Conservation (phyloP, 805 yeast species). For the Candida hungchunana region DNA sequence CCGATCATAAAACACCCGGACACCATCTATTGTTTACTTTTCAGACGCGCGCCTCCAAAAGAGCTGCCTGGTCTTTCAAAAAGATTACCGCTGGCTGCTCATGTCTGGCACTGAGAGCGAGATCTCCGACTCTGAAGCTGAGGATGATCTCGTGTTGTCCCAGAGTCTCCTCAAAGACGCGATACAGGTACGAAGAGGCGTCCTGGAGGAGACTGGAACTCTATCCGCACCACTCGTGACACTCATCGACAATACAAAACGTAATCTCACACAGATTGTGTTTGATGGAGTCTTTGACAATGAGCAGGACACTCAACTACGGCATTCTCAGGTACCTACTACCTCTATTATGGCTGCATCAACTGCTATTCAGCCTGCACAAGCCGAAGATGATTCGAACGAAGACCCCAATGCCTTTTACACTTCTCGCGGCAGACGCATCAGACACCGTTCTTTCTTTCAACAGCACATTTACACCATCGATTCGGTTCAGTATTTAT, state of each 20-base stretch:
- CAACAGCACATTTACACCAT: conserved; percentile 27
- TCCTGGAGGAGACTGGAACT: too few species aligned
- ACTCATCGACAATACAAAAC: too few species aligned
- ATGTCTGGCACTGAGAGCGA: neutral
- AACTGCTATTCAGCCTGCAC: too few species aligned
- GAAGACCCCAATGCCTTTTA: conserved; percentile 1
- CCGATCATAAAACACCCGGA: conserved; percentile 6
- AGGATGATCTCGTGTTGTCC: conserved; percentile 9
- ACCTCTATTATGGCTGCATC: too few species aligned
- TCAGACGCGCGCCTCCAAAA: conserved; percentile 1
- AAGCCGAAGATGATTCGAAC: too few species aligned
- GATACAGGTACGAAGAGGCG: neutral
- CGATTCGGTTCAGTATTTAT: conserved; percentile 21
- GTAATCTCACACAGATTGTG: conserved; percentile 1
- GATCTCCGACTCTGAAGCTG: conserved; percentile 15
- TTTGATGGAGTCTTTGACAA: conserved; percentile 9
- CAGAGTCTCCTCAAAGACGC: conserved; percentile 3
- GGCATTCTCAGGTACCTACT: too few species aligned
- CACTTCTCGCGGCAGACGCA: conserved; percentile 10
- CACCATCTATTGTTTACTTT: conserved; percentile 11
- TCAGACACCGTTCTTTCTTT: conserved; percentile 20
- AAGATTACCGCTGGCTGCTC: too few species aligned
- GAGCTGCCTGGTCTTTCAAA: too few species aligned
- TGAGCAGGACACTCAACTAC: conserved; percentile 1
- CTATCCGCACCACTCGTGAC: too few species aligned